These are phyloP conservation scores for Fulvia fulva DNA, from an alignment of 2,329 filamentous ascomycete genomes.

Conservation along the genomic window DNA sequence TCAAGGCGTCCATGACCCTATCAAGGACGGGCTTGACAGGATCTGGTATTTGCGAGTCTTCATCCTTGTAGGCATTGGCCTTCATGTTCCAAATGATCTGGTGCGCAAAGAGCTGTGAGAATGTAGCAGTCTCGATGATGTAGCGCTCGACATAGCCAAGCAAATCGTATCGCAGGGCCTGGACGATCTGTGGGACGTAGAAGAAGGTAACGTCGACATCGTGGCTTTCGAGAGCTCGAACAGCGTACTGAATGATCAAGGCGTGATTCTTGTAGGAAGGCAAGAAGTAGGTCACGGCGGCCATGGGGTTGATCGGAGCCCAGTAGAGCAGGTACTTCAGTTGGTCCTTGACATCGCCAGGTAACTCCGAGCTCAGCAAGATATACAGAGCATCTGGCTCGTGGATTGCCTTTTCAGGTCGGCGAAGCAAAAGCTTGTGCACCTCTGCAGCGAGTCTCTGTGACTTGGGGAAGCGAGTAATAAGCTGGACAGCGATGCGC, in stretches of 20 bases:
- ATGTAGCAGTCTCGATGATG: conserved; percentile 92
- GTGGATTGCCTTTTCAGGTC: conserved; percentile 74
- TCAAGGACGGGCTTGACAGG: conserved; percentile 90
- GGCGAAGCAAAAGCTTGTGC: conserved; percentile 73
- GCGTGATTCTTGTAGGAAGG: conserved; percentile 88
- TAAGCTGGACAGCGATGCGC: conserved; percentile 80
- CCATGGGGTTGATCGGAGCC: conserved; percentile 87
- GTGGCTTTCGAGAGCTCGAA: conserved; percentile 89
- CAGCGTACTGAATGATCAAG: conserved; percentile 92
- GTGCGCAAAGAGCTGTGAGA: conserved; percentile 97
- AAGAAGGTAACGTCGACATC: conserved; percentile 98
- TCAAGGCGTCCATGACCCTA: conserved; percentile 78
- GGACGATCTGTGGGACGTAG: conserved; percentile 97
- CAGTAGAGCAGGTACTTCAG: conserved; percentile 93
- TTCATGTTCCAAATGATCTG: conserved; percentile 99
- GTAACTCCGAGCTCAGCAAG: conserved; percentile 71
- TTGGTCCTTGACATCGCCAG: conserved; percentile 75
- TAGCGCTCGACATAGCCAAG: conserved; percentile 95
- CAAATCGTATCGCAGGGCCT: conserved; percentile 86
- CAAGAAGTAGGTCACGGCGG: conserved; percentile 87
- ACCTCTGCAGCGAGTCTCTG: conserved; percentile 70
- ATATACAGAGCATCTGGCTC: conserved; percentile 81
- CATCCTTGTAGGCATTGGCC: conserved; percentile 96
- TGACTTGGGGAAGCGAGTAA: conserved; percentile 68
- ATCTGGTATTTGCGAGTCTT: conserved; percentile 87